Conservation (phyloP, 129 eudicot species). For the Artemisia argyi region DNA sequence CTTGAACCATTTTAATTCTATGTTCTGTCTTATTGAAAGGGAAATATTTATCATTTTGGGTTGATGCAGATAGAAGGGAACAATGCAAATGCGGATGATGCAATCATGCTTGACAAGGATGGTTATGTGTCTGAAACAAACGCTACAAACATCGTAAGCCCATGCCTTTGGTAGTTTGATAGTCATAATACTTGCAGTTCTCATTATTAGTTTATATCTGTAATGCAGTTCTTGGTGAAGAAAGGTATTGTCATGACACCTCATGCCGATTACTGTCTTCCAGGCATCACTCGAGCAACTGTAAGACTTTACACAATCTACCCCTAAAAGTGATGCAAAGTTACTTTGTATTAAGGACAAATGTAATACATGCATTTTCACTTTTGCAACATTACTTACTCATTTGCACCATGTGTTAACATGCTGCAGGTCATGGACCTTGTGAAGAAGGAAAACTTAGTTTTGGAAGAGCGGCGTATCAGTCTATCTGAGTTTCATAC, state of each 20-base stretch:
- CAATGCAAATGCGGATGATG: constrained; percentile 93
- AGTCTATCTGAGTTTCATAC: constrained; percentile 93
- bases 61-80: constrained; percentile 95
- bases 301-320: constrained; percentile 47
- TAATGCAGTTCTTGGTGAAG: constrained; percentile 86
- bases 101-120: constrained; percentile 98
- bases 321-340: too few relatives aligned
- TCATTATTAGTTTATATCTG: not conserved
- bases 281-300: constrained; percentile 96
- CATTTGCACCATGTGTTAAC: not conserved
- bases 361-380: not conserved
- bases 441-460: constrained; percentile 62
- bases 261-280: constrained; percentile 98
- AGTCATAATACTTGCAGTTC: not conserved
- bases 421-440: constrained; percentile 86
- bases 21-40: too few relatives aligned
- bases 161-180: not conserved
- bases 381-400: not conserved
- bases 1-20: not conserved
- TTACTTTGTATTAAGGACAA: too few relatives aligned
- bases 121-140: constrained; percentile 99
- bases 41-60: not conserved
- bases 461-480: constrained; percentile 72
- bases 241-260: constrained; percentile 86
- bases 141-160: constrained; percentile 88